Percentiles rank a stretch among this genome's conserved stretches.
phyloP scores from a whole-genome alignment of 2,329 filamentous ascomycete species.

The Claviceps digitariae region DNA sequence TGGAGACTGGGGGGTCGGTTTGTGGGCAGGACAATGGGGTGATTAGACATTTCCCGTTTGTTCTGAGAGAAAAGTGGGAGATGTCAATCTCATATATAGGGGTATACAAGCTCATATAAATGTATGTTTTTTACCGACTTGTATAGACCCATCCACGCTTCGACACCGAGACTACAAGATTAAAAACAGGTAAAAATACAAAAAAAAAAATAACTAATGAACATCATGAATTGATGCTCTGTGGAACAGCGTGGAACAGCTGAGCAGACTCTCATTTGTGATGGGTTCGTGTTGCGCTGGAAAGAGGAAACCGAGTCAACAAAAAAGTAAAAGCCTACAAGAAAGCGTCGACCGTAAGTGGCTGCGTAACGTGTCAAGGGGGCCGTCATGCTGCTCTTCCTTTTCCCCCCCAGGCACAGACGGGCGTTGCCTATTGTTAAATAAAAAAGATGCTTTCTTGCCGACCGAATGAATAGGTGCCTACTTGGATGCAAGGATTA shows the following conservation, averaged over 20 bases:
- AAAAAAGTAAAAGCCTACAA: constrained; percentile 1
- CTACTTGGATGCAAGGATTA: not conserved
- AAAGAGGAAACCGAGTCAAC: not conserved
- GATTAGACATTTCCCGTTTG: too few species aligned
- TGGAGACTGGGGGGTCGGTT: too few species aligned
- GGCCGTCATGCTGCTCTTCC: constrained; percentile 5
- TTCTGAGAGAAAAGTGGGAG: not conserved
- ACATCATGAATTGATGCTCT: too few species aligned
- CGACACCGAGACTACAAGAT: too few species aligned
- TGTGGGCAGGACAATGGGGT: too few species aligned
- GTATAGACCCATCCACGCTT: not conserved
- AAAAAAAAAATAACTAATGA: too few species aligned
- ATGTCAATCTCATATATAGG: too few species aligned
- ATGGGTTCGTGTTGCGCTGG: not conserved
- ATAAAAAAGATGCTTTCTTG: not conserved
- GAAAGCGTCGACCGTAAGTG: constrained; percentile 1
- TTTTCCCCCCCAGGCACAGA: not conserved
- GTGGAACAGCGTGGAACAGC: not conserved
- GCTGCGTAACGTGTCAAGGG: constrained; percentile 1
- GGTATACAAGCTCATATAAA: too few species aligned
- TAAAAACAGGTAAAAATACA: not conserved
- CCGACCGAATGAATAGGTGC: not conserved
- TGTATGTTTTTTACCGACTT: too few species aligned
- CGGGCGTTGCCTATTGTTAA: not conserved
- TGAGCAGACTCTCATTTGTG: constrained; percentile 1